These are phyloP conservation scores for Myrica gale DNA, from an alignment of 306 rosid species.

Conservation along the genomic window DNA sequence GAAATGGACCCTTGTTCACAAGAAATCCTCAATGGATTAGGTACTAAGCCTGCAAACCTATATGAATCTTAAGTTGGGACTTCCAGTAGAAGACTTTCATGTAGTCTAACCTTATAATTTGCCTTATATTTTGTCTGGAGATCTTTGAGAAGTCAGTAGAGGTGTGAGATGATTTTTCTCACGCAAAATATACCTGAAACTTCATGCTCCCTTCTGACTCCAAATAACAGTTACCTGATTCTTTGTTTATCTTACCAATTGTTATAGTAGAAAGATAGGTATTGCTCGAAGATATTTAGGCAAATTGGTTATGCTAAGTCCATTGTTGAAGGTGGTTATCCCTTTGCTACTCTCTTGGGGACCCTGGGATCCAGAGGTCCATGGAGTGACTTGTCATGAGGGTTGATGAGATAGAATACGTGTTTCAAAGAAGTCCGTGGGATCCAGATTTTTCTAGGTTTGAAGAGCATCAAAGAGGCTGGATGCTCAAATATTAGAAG, in stretches of 20 bases:
- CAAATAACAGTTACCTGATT: neutral
- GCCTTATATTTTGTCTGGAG: neutral
- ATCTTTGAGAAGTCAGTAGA: neutral
- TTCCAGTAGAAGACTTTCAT: neutral
- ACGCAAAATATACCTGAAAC: neutral
- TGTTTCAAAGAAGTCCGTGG: neutral
- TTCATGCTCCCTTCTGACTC: neutral
- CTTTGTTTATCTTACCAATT: neutral
- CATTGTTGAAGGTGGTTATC: neutral
- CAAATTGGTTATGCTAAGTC: neutral
- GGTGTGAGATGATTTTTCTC: neutral
- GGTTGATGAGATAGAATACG: neutral
- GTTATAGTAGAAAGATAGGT: neutral
- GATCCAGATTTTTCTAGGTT: neutral
- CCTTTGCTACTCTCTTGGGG: neutral
- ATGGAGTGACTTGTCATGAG: neutral
- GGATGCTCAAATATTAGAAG: neutral
- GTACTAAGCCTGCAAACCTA: neutral
- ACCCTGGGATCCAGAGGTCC: neutral
- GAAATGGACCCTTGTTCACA: neutral
- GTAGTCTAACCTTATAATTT: neutral
- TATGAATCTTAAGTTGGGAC: neutral
- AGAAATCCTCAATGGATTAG: neutral
- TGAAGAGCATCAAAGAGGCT: conserved; percentile 7
- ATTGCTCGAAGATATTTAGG: neutral